Conservation (phyloP, 441 rosid species). For the Geranium incanum region DNA sequence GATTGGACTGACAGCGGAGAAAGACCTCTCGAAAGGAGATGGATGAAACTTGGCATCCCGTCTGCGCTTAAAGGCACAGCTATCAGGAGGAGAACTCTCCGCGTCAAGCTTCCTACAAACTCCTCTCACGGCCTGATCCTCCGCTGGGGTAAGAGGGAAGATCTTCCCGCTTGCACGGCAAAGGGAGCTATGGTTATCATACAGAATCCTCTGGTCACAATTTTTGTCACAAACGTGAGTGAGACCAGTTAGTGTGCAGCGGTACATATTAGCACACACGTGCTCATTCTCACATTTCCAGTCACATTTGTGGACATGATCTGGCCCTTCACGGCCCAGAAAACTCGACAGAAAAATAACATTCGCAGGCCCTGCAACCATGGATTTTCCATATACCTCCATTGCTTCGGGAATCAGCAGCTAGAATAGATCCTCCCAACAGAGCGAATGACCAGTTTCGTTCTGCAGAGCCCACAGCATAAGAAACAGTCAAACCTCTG, state of each 20-base stretch:
- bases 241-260: constrained; percentile 78
- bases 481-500: constrained; percentile 6
- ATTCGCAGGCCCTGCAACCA: constrained; percentile 54
- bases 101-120: constrained; percentile 85
- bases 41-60: constrained; percentile 60
- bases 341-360: constrained; percentile 78
- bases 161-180: constrained; percentile 78
- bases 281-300: constrained; percentile 86
- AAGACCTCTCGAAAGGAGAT: constrained; percentile 92
- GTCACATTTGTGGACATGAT: constrained; percentile 68
- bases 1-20: constrained; percentile 77
- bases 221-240: constrained; percentile 98
- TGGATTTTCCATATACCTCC: constrained; percentile 75
- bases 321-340: constrained; percentile 70
- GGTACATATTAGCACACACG: constrained; percentile 81
- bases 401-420: constrained; percentile 28
- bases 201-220: constrained; percentile 90
- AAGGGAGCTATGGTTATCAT: constrained; percentile 81
- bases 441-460: not conserved
- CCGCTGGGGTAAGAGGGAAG: constrained; percentile 60
- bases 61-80: constrained; percentile 76
- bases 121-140: constrained; percentile 89
- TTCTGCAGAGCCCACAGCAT: constrained; percentile 12
- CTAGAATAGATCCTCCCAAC: not conserved
- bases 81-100: constrained; percentile 56